Conservation (phyloP, 2,329 filamentous ascomycete species). For the Dactylellina cionopaga region DNA sequence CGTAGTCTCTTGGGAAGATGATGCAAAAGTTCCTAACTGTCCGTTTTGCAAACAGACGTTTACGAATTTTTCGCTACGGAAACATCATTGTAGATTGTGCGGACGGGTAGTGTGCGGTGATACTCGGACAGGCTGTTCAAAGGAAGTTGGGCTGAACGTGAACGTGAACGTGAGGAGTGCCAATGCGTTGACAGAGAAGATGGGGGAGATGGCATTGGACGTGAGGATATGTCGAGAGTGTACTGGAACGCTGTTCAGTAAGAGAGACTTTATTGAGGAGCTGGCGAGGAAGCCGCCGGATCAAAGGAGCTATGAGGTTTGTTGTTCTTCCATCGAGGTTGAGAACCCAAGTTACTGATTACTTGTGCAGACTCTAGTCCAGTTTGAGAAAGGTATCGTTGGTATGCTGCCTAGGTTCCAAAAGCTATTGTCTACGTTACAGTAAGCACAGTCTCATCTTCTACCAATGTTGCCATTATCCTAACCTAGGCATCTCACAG, state of each 20-base stretch:
- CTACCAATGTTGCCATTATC: neutral
- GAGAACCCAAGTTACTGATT: neutral
- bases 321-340: neutral
- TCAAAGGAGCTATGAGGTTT: slow-evolving; percentile 75
- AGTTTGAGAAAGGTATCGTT: slow-evolving; percentile 88
- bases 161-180: slow-evolving; percentile 66
- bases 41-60: slow-evolving; percentile 98
- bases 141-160: slow-evolving; percentile 82
- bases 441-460: slow-evolving; percentile 60
- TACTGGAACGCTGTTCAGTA: slow-evolving; percentile 75
- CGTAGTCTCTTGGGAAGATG: slow-evolving; percentile 94
- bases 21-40: slow-evolving; percentile 79
- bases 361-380: slow-evolving; percentile 72
- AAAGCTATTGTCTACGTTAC: slow-evolving; percentile 75
- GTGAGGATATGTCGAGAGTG: slow-evolving; percentile 94
- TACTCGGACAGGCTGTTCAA: slow-evolving; percentile 82
- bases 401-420: slow-evolving; percentile 86
- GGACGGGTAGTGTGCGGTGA: slow-evolving; percentile 94
- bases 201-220: slow-evolving; percentile 75
- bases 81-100: slow-evolving; percentile 94
- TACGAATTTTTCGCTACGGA: slow-evolving; percentile 86
- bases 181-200: slow-evolving; percentile 63
- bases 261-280: slow-evolving; percentile 80
- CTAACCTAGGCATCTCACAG: slow-evolving; percentile 56
- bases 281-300: slow-evolving; percentile 75